phyloP scores from a whole-genome alignment of 1,139 yeast genomes.

The Saccharomyces pastorianus region DNA sequence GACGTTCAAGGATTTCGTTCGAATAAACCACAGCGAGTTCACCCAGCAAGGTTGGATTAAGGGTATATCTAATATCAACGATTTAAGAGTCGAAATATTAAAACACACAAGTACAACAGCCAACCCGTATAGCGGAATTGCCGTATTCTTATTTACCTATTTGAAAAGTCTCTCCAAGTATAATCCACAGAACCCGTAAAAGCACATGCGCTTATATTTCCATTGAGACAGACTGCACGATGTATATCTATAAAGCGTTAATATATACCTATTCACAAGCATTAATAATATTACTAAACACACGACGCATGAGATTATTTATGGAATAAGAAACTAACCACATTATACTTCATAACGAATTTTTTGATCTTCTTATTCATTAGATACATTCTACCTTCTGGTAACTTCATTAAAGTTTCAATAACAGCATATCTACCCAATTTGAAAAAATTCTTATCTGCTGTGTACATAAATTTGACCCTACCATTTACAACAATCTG shows the following conservation, averaged over 20 bases:
- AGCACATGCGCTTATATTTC: too few relatives aligned
- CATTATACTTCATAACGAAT: conserved; percentile 34
- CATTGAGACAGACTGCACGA: neutral
- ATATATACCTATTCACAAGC: conserved; percentile 11
- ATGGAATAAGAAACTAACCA: conserved; percentile 32
- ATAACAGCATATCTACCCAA: conserved; percentile 32
- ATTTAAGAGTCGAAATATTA: conserved; percentile 37
- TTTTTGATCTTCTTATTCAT: conserved; percentile 33
- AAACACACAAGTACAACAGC: conserved; percentile 31
- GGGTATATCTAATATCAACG: conserved; percentile 31
- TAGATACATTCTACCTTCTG: conserved; percentile 32
- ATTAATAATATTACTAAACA: neutral
- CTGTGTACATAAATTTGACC: conserved; percentile 43
- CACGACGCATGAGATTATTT: conserved; percentile 5
- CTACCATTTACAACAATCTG: conserved; percentile 67
- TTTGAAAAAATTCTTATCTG: conserved; percentile 32
- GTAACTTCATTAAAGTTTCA: conserved; percentile 27
- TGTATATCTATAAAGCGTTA: neutral
- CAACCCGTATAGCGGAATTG: conserved; percentile 37
- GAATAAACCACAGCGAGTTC: neutral
- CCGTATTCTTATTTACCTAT: conserved; percentile 41
- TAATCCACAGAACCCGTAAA: neutral
- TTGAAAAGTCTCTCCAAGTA: conserved; percentile 36
- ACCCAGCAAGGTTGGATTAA: conserved; percentile 30
- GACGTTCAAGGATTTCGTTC: conserved; percentile 5